Conservation (phyloP, 2,329 filamentous ascomycete genomes). For the Hypoxylon sp. region DNA sequence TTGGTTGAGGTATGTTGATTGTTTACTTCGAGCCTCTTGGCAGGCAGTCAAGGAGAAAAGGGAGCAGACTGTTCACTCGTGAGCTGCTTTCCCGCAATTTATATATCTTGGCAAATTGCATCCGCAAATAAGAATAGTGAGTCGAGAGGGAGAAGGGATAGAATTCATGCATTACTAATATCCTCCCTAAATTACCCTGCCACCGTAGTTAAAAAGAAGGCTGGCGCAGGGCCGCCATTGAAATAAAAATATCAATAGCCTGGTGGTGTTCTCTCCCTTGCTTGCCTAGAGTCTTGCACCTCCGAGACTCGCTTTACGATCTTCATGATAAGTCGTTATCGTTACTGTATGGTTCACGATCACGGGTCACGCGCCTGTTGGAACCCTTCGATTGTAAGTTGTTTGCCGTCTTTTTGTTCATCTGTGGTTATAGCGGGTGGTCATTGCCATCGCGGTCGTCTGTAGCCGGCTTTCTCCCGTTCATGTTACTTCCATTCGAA, state of each 20-base stretch:
- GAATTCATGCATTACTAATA: background rate
- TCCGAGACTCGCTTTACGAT: background rate
- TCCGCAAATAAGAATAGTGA: background rate
- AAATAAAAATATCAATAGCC: background rate
- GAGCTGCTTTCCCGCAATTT: background rate
- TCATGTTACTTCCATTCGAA: background rate
- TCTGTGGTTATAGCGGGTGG: background rate
- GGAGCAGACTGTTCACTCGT: background rate
- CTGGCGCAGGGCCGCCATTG: background rate
- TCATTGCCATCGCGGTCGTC: background rate
- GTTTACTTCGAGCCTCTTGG: background rate
- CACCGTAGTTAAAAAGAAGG: background rate
- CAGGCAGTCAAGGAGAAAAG: background rate
- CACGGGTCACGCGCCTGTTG: background rate
- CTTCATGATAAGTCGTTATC: background rate
- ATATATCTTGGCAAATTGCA: background rate
- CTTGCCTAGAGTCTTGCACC: background rate
- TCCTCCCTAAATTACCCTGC: background rate
- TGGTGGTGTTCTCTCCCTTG: constrained; percentile 3
- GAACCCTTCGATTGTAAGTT: background rate
- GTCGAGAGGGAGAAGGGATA: background rate
- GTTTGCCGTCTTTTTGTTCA: background rate
- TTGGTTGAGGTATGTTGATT: background rate
- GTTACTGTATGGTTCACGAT: background rate
- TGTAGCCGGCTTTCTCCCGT: background rate